phyloP scores from a whole-genome alignment of 2,329 filamentous ascomycete species.

The Claviceps humidiphila region DNA sequence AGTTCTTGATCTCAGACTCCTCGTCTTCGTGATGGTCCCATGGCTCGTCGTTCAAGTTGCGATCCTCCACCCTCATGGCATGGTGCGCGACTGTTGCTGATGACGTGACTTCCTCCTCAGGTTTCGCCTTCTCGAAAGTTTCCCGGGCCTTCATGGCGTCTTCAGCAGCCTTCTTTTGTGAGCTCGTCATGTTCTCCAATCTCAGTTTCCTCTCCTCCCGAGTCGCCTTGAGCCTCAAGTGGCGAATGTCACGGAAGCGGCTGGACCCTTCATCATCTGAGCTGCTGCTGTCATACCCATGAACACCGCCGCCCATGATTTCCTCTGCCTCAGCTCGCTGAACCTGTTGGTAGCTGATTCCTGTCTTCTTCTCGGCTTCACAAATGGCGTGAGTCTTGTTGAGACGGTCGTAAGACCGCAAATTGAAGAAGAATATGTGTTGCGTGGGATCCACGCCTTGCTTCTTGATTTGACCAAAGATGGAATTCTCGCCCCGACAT shows the following conservation, averaged over 20 bases:
- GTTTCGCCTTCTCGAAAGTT: constrained; percentile 37
- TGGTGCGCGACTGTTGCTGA: constrained; percentile 52
- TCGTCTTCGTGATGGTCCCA: constrained; percentile 58
- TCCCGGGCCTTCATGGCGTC: constrained; percentile 33
- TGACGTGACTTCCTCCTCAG: constrained; percentile 23
- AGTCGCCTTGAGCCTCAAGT: constrained; percentile 20
- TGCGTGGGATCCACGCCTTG: constrained; percentile 65
- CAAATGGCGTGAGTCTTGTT: constrained; percentile 66
- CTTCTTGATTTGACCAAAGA: constrained; percentile 62
- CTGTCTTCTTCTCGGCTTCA: constrained; percentile 66
- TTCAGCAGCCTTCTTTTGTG: constrained; percentile 23
- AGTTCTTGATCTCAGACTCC: constrained; percentile 70
- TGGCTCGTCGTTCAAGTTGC: constrained; percentile 48
- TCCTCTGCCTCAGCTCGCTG: constrained; percentile 82
- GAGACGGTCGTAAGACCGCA: constrained; percentile 83
- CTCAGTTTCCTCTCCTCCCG: constrained; percentile 10
- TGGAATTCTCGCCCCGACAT: constrained; percentile 79
- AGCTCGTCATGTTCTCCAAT: constrained; percentile 1
- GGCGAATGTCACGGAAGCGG: constrained; percentile 2
- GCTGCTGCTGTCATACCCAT: constrained; percentile 36
- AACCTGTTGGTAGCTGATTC: constrained; percentile 72
- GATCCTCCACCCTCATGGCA: constrained; percentile 54
- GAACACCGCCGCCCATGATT: constrained; percentile 64
- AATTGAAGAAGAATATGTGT: constrained; percentile 87
- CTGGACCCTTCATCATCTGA: constrained; percentile 14